Conservation (phyloP, 2,329 filamentous ascomycete genomes). For the Xylariales sp. region DNA sequence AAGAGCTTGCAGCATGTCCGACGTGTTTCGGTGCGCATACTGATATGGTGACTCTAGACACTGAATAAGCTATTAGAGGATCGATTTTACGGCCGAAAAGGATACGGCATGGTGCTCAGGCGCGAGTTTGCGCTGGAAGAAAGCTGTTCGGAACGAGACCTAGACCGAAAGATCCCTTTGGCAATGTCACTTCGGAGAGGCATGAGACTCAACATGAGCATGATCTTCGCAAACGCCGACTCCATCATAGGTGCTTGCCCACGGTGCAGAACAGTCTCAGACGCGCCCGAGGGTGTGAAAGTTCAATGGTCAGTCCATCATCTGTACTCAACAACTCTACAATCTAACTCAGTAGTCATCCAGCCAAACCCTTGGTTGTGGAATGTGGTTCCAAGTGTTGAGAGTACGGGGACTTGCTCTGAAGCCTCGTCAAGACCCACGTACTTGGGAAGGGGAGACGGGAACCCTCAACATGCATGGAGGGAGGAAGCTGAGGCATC, state of each 20-base stretch:
- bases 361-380: too few relatives aligned
- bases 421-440: too few relatives aligned
- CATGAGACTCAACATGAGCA: background rate
- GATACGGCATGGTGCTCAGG: background rate
- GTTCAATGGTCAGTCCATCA: background rate
- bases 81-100: background rate
- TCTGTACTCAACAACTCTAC: too few relatives aligned
- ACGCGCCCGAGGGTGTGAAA: background rate
- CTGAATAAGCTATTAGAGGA: background rate
- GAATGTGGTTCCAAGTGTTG: too few relatives aligned
- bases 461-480: too few relatives aligned
- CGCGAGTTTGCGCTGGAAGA: background rate
- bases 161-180: background rate
- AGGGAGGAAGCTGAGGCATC: too few relatives aligned
- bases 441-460: too few relatives aligned
- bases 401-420: too few relatives aligned
- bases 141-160: background rate
- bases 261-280: background rate
- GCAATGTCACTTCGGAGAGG: background rate
- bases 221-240: background rate
- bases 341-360: too few relatives aligned
- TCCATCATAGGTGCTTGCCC: background rate
- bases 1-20: background rate
- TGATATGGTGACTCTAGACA: background rate
- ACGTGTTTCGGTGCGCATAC: too few relatives aligned